These are phyloP conservation scores for Penicillium longicatenatum DNA, from an alignment of 495 filamentous ascomycete genomes.

Conservation along the genomic window DNA sequence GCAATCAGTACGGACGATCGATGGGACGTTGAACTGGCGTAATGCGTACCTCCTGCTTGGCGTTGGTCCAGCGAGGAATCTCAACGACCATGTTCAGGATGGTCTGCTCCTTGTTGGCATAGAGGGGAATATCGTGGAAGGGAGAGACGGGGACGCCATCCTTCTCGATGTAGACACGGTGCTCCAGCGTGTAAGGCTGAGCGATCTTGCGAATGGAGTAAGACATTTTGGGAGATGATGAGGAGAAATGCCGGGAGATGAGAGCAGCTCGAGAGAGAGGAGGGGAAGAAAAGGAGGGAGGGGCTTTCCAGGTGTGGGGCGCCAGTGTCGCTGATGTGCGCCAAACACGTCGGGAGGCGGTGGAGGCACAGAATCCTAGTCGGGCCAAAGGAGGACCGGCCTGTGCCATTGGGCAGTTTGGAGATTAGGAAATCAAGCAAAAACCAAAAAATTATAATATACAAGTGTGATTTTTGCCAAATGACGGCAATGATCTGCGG, in stretches of 20 bases:
- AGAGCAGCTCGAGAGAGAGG: constrained; percentile 33
- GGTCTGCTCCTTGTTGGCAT: constrained; percentile 89
- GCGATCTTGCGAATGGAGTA: constrained; percentile 83
- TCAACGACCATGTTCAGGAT: constrained; percentile 99
- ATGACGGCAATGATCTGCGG: constrained; percentile 3
- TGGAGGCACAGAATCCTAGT: constrained; percentile 38
- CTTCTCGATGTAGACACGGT: constrained; percentile 96
- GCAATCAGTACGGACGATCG: constrained; percentile 12
- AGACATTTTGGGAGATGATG: constrained; percentile 41
- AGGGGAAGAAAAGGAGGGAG: constrained; percentile 39
- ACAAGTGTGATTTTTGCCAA: background rate
- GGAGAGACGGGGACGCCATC: constrained; percentile 91
- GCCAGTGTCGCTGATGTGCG: constrained; percentile 46
- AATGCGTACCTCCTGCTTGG: constrained; percentile 85
- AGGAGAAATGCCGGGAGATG: constrained; percentile 32
- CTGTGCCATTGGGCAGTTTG: constrained; percentile 28
- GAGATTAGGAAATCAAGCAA: background rate
- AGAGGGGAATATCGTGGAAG: constrained; percentile 98
- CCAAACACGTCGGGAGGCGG: constrained; percentile 40
- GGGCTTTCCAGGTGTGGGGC: constrained; percentile 46
- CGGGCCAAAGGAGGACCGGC: constrained; percentile 40
- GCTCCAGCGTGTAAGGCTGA: constrained; percentile 88
- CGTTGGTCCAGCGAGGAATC: constrained; percentile 99
- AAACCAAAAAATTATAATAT: background rate
- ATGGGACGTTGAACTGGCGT: background rate